Evolutionary conservation across 2,329 filamentous ascomycete genomes (phyloP), one percentile per base, ranked within the genome.

Genomic region (Zasmidium cellare): DNA sequence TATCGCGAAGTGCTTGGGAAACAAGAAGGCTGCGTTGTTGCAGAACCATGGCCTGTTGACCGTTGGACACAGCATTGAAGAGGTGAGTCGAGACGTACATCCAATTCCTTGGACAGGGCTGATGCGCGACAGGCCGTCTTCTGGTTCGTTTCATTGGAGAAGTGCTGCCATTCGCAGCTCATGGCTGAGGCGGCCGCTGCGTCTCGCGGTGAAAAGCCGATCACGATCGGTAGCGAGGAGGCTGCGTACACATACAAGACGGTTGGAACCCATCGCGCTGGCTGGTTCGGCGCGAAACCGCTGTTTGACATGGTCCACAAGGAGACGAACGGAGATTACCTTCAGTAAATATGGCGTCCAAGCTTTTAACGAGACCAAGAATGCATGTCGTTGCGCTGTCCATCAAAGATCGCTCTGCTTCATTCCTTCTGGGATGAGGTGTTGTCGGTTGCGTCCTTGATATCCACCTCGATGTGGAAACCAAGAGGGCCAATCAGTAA

Each of bases 271-370:
- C 78, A 82, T 16, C 68, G 71, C 31, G 86, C 84, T 0, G 88
- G 88, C 0, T 91, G 83, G 79, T 92, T 91, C 69, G 85, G 81
- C 65, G 88, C 86, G 5, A 87, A 86, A 75, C 88, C 88, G 16
- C 65, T 87, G 62, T 91, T 91, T 75, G 87, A 90, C 75, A 74
- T 90, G 44, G 83, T 88, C 61, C 82, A 87, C 66, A 81, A 81
- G 69, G 84, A 87, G 74, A 83, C 80, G 2, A 75, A 76, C 20
- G 82, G 82, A 1, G 81, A 82, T 11, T 85, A 86, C 69, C 67
- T 86, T 62, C 66, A 72, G 65, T 74, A 64, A 55, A 48, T 46
- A 1, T 9, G 35, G 16, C 11, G 28, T n/a, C 35, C 7, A 14
- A 41, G 16, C 35, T 3, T 3, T 5, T 41, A 3, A 41, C 35